A percentile compares a stretch with the other conserved stretches of the same genome.
phyloP scores from a whole-genome alignment of 2,329 filamentous ascomycete genomes.

The Rosellinia necatrix region DNA sequence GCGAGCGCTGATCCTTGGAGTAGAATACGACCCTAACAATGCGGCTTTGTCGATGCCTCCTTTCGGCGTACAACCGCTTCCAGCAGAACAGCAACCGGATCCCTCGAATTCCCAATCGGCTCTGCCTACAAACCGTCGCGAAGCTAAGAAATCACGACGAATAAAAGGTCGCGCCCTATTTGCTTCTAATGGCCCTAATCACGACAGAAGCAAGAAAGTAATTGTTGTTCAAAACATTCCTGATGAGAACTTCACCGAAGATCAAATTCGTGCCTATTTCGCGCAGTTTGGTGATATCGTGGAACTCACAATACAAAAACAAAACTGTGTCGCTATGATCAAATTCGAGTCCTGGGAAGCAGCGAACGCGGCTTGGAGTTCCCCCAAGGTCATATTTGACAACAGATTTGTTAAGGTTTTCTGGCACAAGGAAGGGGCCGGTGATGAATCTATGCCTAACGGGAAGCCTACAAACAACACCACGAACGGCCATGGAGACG shows the following conservation, averaged over 20 bases:
- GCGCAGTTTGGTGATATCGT: slow-evolving; percentile 70
- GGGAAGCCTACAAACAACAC: slow-evolving; percentile 39
- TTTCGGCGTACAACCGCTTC: slow-evolving; percentile 21
- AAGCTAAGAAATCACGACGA: slow-evolving; percentile 45
- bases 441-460: slow-evolving; percentile 35
- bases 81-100: slow-evolving; percentile 26
- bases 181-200: slow-evolving; percentile 65
- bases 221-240: slow-evolving; percentile 82
- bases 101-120: slow-evolving; percentile 20
- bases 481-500: slow-evolving; percentile 38
- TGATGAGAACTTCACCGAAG: slow-evolving; percentile 69
- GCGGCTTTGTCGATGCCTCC: slow-evolving; percentile 43
- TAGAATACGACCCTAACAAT: slow-evolving; percentile 65
- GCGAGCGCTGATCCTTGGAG: slow-evolving; percentile 21
- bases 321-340: slow-evolving; percentile 70
- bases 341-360: slow-evolving; percentile 69
- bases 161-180: slow-evolving; percentile 59
- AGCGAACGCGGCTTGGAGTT: slow-evolving; percentile 73
- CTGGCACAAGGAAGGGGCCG: slow-evolving; percentile 66
- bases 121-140: slow-evolving; percentile 35
- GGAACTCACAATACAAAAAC: slow-evolving; percentile 67
- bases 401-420: slow-evolving; percentile 86
- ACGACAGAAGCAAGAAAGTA: slow-evolving; percentile 66
- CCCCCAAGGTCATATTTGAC: slow-evolving; percentile 80
- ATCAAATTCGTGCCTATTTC: slow-evolving; percentile 71